Percentiles rank a stretch among this genome's conserved stretches.
phyloP scores from a whole-genome alignment of 2,329 filamentous ascomycete species.

The Coniochaeta prunicola region DNA sequence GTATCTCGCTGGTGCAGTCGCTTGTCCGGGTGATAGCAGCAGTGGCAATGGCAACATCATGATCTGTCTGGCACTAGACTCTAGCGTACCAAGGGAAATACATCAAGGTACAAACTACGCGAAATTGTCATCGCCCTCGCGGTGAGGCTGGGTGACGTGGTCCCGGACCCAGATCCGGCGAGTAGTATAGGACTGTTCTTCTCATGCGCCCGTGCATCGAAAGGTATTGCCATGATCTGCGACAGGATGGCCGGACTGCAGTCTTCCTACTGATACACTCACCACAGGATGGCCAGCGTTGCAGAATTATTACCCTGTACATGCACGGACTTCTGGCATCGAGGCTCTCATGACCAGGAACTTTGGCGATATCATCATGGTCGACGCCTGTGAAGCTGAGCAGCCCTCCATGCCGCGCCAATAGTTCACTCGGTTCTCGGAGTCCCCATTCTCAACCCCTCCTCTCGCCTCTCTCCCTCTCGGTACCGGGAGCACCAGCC shows the following conservation, averaged over 20 bases:
- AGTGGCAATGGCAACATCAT: background rate
- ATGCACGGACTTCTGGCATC: background rate
- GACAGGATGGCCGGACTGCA: too few relatives aligned
- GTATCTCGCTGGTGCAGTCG: background rate
- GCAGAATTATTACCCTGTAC: background rate
- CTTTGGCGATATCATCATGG: background rate
- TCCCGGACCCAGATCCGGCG: background rate
- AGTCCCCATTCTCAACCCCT: background rate
- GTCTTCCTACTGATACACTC: too few relatives aligned
- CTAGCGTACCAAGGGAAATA: background rate
- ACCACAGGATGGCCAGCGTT: background rate
- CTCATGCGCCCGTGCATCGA: background rate
- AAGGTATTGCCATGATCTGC: background rate
- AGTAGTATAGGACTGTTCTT: background rate
- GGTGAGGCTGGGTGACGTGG: background rate
- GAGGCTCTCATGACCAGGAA: background rate
- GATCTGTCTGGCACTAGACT: background rate
- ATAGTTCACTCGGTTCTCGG: background rate
- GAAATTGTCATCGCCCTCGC: background rate
- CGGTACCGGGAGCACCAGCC: background rate
- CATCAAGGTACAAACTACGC: background rate
- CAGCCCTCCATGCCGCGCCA: background rate
- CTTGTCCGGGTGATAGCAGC: too few relatives aligned
- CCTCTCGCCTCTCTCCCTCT: background rate
- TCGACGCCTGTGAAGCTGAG: background rate